phyloP scores from a whole-genome alignment of 345 rosid genomes.

The Gynandropsis gynandra region DNA sequence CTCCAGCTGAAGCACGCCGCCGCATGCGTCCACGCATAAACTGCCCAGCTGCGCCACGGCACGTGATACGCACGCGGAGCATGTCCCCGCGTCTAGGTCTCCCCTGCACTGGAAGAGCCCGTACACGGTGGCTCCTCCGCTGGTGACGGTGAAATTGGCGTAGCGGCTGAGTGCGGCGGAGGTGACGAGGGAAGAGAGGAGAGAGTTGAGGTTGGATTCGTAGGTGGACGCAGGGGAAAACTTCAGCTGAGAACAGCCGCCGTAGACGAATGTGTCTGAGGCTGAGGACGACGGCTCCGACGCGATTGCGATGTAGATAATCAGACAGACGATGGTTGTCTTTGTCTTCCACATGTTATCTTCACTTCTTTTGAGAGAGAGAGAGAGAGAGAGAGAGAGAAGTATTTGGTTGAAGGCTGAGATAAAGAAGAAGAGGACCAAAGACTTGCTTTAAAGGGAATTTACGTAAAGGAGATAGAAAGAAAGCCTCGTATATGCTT shows the following conservation, averaged over 20 bases:
- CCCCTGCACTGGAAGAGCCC: slow-evolving; percentile 89
- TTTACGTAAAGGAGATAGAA: slow-evolving; percentile 45
- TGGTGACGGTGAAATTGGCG: slow-evolving; percentile 47
- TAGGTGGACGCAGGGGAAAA: slow-evolving; percentile 50
- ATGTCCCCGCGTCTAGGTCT: slow-evolving; percentile 49
- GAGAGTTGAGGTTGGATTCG: slow-evolving; percentile 59
- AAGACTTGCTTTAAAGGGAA: slow-evolving; percentile 46
- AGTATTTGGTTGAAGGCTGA: neutral
- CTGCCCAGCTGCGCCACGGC: slow-evolving; percentile 54
- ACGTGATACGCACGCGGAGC: slow-evolving; percentile 62
- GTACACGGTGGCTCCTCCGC: slow-evolving; percentile 32
- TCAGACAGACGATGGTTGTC: slow-evolving; percentile 14
- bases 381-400: slow-evolving; percentile 14
- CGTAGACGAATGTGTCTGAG: slow-evolving; percentile 52
- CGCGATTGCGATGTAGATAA: slow-evolving; percentile 25
- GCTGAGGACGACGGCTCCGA: slow-evolving; percentile 21
- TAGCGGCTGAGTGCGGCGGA: slow-evolving; percentile 52
- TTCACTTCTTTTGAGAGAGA: slow-evolving; percentile 9
- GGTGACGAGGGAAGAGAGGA: slow-evolving; percentile 72
- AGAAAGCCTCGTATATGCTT: slow-evolving; percentile 21
- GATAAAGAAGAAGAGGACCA: slow-evolving; percentile 8
- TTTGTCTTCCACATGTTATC: slow-evolving; percentile 13
- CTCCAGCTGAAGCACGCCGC: slow-evolving; percentile 65
- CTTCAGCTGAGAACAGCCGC: slow-evolving; percentile 59
- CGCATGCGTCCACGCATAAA: slow-evolving; percentile 48